A percentile compares a stretch with the other conserved stretches of the same genome.
These are phyloP conservation scores for Suhomyces coccinellae DNA, from an alignment of 1,139 yeast genomes.

Conservation along the genomic window DNA sequence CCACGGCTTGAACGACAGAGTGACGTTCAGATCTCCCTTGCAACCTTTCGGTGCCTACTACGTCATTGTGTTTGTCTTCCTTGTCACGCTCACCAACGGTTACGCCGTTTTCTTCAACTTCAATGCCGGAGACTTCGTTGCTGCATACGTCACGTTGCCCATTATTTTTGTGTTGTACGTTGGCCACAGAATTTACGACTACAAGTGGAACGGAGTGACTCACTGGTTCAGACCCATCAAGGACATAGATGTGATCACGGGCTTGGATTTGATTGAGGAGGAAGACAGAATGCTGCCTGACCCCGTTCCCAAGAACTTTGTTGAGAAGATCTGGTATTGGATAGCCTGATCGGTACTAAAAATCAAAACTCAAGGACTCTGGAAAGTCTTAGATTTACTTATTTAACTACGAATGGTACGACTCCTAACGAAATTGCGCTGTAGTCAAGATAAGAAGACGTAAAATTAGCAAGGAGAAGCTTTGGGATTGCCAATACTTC, in stretches of 20 bases:
- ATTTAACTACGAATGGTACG: neutral
- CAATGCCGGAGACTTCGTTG: constrained; percentile 54
- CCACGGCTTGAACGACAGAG: constrained; percentile 44
- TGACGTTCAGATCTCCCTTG: constrained; percentile 48
- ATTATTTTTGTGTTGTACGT: constrained; percentile 48
- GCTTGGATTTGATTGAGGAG: constrained; percentile 39
- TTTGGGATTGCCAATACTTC: too few relatives aligned
- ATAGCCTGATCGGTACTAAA: constrained; percentile 13
- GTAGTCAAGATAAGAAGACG: too few relatives aligned
- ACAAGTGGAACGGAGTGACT: constrained; percentile 27
- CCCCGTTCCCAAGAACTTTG: constrained; percentile 20
- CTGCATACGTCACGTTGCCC: constrained; percentile 63
- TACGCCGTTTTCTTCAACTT: constrained; percentile 56
- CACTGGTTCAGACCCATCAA: constrained; percentile 40
- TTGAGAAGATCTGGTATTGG: constrained; percentile 25
- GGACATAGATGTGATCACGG: constrained; percentile 47
- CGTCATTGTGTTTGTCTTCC: constrained; percentile 44
- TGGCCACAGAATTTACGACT: constrained; percentile 40
- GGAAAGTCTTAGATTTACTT: constrained; percentile 1
- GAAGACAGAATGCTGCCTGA: constrained; percentile 25
- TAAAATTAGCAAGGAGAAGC: neutral
- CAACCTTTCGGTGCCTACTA: constrained; percentile 55
- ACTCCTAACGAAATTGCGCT: neutral
- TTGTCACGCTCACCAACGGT: constrained; percentile 58
- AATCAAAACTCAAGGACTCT: neutral